Percentiles rank a stretch among this genome's conserved stretches.
Conservation (phyloP, 225 moss, liverwort and hornwort species). For the Takakia lepidozioides region DNA sequence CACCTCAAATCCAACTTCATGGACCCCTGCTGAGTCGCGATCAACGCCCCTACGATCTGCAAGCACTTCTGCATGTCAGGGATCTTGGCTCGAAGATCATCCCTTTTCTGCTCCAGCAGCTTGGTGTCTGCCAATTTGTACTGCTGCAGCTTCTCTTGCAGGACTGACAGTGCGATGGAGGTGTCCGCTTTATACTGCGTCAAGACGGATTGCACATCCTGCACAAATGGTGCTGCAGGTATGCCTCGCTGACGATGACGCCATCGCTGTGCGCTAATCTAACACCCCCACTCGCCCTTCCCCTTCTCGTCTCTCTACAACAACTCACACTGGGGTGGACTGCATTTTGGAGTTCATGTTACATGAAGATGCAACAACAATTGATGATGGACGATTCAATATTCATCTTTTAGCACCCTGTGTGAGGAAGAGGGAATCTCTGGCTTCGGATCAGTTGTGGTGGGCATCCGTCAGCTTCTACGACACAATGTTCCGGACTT, state of each 20-base stretch:
- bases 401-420: too few relatives aligned
- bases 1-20: slow-evolving; percentile 93
- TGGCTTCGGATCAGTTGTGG: slow-evolving; percentile 59
- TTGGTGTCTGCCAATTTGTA: slow-evolving; percentile 95
- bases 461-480: slow-evolving; percentile 72
- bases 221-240: slow-evolving; percentile 87
- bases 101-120: slow-evolving; percentile 86
- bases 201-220: slow-evolving; percentile 77
- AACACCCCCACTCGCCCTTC: not conserved
- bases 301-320: not conserved
- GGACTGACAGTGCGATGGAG: slow-evolving; percentile 56
- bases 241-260: slow-evolving; percentile 86
- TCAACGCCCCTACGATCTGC: slow-evolving; percentile 66
- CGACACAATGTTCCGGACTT: slow-evolving; percentile 87
- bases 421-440: slow-evolving; percentile 49
- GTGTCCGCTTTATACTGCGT: slow-evolving; percentile 61
- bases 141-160: slow-evolving; percentile 95
- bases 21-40: slow-evolving; percentile 64
- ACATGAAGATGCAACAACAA: too few relatives aligned
- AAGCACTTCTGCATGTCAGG: slow-evolving; percentile 93
- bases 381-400: too few relatives aligned
- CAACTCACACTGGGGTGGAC: too few relatives aligned
- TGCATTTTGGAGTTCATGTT: too few relatives aligned
- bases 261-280: slow-evolving; percentile 34
- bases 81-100: slow-evolving; percentile 79